Evolutionary conservation across 257 asterid genomes (phyloP).

Genomic region (Linaria vulgaris): DNA sequence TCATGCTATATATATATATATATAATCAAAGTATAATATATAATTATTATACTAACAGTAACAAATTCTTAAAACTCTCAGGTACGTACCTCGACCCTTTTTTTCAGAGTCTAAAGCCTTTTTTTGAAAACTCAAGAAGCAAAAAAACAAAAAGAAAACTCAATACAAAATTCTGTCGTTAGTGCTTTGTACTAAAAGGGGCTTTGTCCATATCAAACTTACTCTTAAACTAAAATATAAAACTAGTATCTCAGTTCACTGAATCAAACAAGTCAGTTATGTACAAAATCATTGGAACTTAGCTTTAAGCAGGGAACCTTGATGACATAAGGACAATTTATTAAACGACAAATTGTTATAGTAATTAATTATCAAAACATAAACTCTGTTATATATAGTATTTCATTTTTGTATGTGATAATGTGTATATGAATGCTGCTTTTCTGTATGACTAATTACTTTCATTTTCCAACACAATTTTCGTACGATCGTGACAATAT

Average conservation of each 20-base stretch:
- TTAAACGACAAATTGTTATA: conserved; percentile 3
- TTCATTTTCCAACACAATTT: conserved; percentile 27
- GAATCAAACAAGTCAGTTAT: conserved; percentile 10
- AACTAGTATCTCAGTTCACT: conserved; percentile 1
- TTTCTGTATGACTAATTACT: background rate
- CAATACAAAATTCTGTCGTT: background rate
- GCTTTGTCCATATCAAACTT: conserved; percentile 12
- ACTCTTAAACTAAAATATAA: conserved; percentile 2
- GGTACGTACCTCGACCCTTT: background rate
- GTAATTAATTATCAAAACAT: no score
- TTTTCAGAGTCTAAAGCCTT: background rate
- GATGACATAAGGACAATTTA: conserved; percentile 9
- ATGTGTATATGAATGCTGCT: background rate
- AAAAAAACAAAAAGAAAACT: background rate
- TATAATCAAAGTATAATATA: no score
- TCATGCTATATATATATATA: no score
- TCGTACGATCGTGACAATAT: conserved; percentile 8
- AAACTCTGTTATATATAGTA: background rate
- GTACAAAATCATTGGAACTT: conserved; percentile 4
- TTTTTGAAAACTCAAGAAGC: background rate
- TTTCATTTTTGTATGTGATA: background rate
- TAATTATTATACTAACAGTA: no score
- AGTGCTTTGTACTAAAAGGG: background rate
- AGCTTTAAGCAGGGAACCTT: conserved; percentile 18
- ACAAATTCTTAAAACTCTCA: no score